Evolutionary conservation across 2,329 filamentous ascomycete species (phyloP).

Genomic region (Epichloe sp.): DNA sequence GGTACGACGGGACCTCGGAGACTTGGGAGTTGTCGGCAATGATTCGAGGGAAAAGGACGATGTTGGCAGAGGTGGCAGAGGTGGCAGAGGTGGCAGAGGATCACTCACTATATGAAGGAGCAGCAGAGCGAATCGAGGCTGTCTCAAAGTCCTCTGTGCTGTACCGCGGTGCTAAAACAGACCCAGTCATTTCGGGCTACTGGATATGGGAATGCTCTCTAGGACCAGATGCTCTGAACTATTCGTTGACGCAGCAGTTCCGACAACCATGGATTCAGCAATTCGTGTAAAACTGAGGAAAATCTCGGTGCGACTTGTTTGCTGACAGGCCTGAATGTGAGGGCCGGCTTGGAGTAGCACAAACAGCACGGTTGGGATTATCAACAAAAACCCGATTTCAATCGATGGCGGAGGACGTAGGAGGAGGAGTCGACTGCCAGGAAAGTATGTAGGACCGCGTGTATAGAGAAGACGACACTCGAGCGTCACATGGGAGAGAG

Average conservation of each 20-base stretch:
- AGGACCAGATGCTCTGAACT: not conserved
- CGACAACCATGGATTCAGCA: not conserved
- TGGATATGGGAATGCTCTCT: not conserved
- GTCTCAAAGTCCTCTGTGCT: constrained; percentile 50
- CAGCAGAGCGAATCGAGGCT: constrained; percentile 50
- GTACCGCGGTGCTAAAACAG: constrained; percentile 20
- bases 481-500: not conserved
- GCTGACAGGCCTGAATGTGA: not conserved
- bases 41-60: not conserved
- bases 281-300: not conserved
- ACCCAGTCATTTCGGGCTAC: constrained; percentile 18
- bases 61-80: not conserved
- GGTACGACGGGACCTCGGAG: constrained; percentile 53
- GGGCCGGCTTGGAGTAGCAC: not conserved
- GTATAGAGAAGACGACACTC: not conserved
- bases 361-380: not conserved
- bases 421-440: not conserved
- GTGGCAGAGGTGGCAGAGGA: not conserved
- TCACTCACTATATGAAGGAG: constrained; percentile 52
- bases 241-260: not conserved
- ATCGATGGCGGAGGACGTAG: not conserved
- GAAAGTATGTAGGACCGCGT: not conserved
- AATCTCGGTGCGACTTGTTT: not conserved
- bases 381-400: not conserved
- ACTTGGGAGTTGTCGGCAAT: constrained; percentile 22